Conservation (phyloP, 257 asterid species). For the Pogostemon cablin region DNA sequence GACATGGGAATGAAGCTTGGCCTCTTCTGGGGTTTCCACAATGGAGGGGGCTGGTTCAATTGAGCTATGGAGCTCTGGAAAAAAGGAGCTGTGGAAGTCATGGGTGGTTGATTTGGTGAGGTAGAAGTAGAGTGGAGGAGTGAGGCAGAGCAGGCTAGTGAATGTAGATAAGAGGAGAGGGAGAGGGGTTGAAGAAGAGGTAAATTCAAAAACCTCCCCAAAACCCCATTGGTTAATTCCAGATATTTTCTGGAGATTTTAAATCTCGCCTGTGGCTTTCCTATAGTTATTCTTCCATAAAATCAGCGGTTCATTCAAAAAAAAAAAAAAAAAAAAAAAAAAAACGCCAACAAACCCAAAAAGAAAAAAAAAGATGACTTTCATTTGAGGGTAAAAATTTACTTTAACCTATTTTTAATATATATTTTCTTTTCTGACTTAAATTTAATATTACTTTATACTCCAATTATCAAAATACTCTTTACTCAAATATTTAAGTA, state of each 20-base stretch:
- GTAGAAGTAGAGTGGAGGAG: neutral
- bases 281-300: neutral
- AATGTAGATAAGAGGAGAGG: slow-evolving; percentile 39
- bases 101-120: slow-evolving; percentile 26
- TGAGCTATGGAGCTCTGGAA: slow-evolving; percentile 66
- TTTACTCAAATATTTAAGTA: too few species aligned
- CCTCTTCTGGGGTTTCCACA: slow-evolving; percentile 47
- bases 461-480: too few species aligned
- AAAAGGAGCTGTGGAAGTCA: slow-evolving; percentile 77
- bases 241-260: slow-evolving; percentile 26
- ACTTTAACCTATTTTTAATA: too few species aligned
- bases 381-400: too few species aligned
- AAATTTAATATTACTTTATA: too few species aligned
- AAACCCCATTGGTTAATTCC: slow-evolving; percentile 36
- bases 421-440: too few species aligned
- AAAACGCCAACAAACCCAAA: too few species aligned
- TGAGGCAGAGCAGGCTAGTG: neutral
- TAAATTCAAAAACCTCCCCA: slow-evolving; percentile 42
- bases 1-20: slow-evolving; percentile 44
- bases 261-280: neutral
- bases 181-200: slow-evolving; percentile 25
- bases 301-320: neutral
- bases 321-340: too few species aligned
- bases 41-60: slow-evolving; percentile 32
- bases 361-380: too few species aligned